Percentiles rank a stretch among this genome's conserved stretches.
Conservation (phyloP, 768 basidiomycete species). For the Hericium rajendrae region DNA sequence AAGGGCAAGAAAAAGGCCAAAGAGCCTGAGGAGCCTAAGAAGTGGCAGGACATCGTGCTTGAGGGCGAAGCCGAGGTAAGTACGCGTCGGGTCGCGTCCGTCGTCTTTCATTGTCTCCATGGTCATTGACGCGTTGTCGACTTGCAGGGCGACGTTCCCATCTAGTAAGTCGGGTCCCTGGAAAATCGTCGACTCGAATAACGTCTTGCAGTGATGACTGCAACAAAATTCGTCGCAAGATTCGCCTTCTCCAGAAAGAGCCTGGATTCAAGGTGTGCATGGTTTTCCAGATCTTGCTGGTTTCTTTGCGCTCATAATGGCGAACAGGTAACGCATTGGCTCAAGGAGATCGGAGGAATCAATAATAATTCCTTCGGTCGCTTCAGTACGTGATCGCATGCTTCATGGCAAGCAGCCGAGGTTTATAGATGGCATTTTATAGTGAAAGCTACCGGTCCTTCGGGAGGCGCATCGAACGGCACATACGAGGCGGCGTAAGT, state of each 20-base stretch:
- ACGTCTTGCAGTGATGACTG: slow-evolving; percentile 29
- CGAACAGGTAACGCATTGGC: slow-evolving; percentile 33
- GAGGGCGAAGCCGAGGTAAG: slow-evolving; percentile 34
- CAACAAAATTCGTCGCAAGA: slow-evolving; percentile 38
- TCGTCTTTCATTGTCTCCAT: not conserved
- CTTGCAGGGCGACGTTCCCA: slow-evolving; percentile 19
- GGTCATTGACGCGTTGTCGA: not conserved
- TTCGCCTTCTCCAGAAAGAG: slow-evolving; percentile 29
- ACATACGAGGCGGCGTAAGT: slow-evolving; percentile 37
- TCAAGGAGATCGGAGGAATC: slow-evolving; percentile 35
- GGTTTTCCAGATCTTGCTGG: not conserved
- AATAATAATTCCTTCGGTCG: slow-evolving; percentile 36
- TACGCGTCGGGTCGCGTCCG: no score
- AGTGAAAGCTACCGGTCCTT: slow-evolving; percentile 36
- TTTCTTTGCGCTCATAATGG: not conserved
- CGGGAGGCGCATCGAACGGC: slow-evolving; percentile 33
- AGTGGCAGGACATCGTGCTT: slow-evolving; percentile 31
- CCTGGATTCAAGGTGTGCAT: slow-evolving; percentile 31
- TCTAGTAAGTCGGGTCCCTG: slow-evolving; percentile 19
- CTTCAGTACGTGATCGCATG: slow-evolving; percentile 29
- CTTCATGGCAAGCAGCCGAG: not conserved
- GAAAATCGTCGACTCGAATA: not conserved
- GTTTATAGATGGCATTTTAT: not conserved
- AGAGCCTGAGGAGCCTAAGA: slow-evolving; percentile 8
- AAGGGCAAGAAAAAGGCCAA: slow-evolving; percentile 18